Evolutionary conservation across 2,329 filamentous ascomycete species (phyloP).

Genomic region (Teratosphaeria nubilosa): DNA sequence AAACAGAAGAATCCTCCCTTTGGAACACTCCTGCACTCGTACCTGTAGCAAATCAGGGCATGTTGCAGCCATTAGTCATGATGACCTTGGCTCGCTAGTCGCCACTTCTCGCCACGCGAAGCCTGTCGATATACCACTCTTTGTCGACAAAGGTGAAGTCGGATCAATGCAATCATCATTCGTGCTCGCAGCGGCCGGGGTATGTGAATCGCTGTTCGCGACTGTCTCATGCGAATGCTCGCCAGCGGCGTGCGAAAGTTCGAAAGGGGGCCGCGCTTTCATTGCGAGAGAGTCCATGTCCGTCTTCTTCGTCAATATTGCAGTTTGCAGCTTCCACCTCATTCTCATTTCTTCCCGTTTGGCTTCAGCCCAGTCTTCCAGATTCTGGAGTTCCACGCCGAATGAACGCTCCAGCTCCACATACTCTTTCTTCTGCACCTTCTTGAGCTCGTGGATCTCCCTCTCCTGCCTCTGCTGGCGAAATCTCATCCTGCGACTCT

Average conservation of each 20-base stretch:
- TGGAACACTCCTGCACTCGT: not conserved
- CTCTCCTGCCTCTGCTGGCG: slow-evolving; percentile 29
- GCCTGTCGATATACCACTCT: not conserved
- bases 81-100: not conserved
- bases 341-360: slow-evolving; percentile 24
- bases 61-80: not conserved
- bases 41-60: not conserved
- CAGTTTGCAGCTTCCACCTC: slow-evolving; percentile 31
- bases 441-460: slow-evolving; percentile 28
- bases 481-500: slow-evolving; percentile 29
- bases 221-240: not conserved
- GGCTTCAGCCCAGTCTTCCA: slow-evolving; percentile 20
- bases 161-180: not conserved
- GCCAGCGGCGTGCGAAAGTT: not conserved
- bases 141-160: not conserved
- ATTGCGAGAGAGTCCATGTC: not conserved
- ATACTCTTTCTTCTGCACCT: slow-evolving; percentile 25
- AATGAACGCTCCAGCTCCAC: slow-evolving; percentile 23
- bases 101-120: not conserved
- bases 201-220: not conserved
- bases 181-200: not conserved
- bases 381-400: slow-evolving; percentile 7
- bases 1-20: not conserved
- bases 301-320: slow-evolving; percentile 27
- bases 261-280: not conserved